Evolutionary conservation across 148 eudicot genomes (phyloP).

Genomic region (Chenopodium formosanum): DNA sequence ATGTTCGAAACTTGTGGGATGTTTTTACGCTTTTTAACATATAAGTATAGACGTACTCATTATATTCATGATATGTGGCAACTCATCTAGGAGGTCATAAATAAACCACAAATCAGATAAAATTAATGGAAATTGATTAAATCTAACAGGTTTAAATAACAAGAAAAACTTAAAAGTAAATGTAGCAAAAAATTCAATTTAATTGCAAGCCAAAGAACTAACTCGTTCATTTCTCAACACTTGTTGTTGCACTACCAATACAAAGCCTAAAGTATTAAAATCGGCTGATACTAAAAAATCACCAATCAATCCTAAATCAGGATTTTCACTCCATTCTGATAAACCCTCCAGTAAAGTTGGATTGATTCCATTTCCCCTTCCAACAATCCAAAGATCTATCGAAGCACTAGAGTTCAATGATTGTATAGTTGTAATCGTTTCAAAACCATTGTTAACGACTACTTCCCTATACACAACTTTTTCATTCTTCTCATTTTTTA

Average conservation of each 20-base stretch:
- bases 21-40: no score
- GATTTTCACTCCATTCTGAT: constrained; percentile 56
- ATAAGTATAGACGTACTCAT: no score
- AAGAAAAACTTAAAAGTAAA: no score
- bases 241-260: constrained; percentile 82
- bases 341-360: constrained; percentile 58
- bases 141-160: no score
- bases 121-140: no score
- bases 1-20: no score
- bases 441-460: constrained; percentile 61
- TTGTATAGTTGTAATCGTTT: constrained; percentile 59
- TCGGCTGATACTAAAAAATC: constrained; percentile 61
- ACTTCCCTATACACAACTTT: constrained; percentile 66
- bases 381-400: constrained; percentile 79
- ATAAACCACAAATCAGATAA: no score
- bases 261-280: constrained; percentile 45
- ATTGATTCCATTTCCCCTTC: constrained; percentile 63
- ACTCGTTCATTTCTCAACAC: constrained; percentile 51
- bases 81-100: no score
- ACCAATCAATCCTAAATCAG: constrained; percentile 71
- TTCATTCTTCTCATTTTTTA: constrained; percentile 67
- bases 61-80: no score
- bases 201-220: background rate
- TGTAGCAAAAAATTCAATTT: no score
- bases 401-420: constrained; percentile 34